Conservation (phyloP, 768 basidiomycete genomes). For the Lanmaoa pseudosensibilis region DNA sequence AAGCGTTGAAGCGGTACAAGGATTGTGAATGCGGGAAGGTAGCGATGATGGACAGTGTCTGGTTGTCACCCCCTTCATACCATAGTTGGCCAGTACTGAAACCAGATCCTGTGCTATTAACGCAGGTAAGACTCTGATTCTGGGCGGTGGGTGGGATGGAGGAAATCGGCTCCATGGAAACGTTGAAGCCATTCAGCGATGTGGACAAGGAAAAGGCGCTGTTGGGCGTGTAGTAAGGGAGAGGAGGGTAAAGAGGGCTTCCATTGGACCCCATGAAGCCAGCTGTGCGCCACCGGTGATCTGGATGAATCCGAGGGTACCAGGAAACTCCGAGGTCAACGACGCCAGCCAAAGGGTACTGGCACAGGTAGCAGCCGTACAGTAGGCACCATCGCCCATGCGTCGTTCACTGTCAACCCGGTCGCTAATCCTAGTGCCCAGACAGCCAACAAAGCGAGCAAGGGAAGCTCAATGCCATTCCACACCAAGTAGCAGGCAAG, state of each 20-base stretch:
- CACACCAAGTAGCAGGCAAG: background rate
- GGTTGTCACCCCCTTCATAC: background rate
- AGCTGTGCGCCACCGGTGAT: background rate
- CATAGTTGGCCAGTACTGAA: background rate
- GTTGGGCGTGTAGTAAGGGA: background rate
- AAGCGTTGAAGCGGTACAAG: background rate
- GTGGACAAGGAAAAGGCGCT: background rate
- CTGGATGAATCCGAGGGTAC: background rate
- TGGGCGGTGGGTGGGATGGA: conserved; percentile 1
- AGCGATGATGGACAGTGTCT: background rate
- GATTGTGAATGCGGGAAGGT: background rate
- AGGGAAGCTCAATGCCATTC: background rate
- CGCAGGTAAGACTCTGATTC: background rate
- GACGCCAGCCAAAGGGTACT: background rate
- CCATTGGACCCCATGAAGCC: background rate
- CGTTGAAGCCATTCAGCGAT: background rate
- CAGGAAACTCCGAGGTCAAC: background rate
- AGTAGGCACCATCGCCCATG: background rate
- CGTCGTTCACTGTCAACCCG: conserved; percentile 1
- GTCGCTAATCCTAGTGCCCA: background rate
- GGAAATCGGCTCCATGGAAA: conserved; percentile 1
- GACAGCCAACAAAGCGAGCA: conserved; percentile 2
- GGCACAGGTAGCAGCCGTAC: background rate
- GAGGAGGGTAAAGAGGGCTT: background rate
- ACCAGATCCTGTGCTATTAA: background rate